Conservation (phyloP, 1,284 basidiomycete genomes). For the Sutorius eximius region DNA sequence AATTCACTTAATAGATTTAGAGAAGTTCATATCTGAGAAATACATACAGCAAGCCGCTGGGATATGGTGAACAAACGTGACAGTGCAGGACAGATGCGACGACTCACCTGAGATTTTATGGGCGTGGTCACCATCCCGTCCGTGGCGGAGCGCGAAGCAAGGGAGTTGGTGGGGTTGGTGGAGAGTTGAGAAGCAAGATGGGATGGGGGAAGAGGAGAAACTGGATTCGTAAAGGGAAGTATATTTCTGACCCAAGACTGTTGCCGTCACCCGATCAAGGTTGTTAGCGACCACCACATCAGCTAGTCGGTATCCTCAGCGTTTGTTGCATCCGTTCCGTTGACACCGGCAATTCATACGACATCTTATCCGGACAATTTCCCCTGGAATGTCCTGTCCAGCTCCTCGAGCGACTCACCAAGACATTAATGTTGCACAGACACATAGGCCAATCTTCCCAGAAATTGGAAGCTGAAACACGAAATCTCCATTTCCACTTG, state of each 20-base stretch:
- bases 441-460: neutral
- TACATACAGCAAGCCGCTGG: conserved; percentile 26
- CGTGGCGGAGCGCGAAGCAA: neutral
- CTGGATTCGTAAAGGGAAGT: conserved; percentile 11
- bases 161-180: neutral
- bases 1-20: neutral
- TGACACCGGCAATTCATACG: neutral
- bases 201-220: conserved; percentile 11
- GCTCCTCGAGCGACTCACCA: neutral
- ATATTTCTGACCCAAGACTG: conserved; percentile 15
- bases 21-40: neutral
- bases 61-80: neutral
- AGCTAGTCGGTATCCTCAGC: neutral
- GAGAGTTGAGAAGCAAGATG: conserved; percentile 14
- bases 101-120: conserved; percentile 15
- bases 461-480: neutral
- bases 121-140: conserved; percentile 24
- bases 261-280: conserved; percentile 21
- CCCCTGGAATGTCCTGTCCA: neutral
- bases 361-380: neutral
- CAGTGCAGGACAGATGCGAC: neutral
- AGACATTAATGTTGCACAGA: neutral
- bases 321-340: neutral
- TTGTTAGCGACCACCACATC: conserved; percentile 6
- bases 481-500: neutral